A percentile compares a stretch with the other conserved stretches of the same genome.
phyloP scores from a whole-genome alignment of 208 protist genomes.

The Crithidia sp. region DNA sequence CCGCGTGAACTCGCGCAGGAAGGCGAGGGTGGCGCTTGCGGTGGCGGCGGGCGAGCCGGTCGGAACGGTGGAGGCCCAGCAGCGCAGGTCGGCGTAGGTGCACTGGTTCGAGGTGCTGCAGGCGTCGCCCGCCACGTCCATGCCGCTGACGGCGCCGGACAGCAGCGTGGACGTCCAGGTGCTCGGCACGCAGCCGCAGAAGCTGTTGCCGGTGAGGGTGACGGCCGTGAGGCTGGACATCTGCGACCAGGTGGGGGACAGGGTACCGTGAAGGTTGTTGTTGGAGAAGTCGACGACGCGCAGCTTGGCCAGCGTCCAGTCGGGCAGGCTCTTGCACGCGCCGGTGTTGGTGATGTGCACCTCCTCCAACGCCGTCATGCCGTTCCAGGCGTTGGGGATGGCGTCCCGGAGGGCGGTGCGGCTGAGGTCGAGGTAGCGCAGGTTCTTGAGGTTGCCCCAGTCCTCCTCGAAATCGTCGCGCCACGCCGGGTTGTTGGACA shows the following conservation, averaged over 20 bases:
- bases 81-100: too few relatives aligned
- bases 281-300: constrained; percentile 19
- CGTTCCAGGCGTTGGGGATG: constrained; percentile 12
- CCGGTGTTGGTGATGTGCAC: constrained; percentile 4
- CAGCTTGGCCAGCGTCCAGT: constrained; percentile 17
- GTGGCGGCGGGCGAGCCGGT: too few relatives aligned
- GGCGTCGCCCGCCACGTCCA: too few relatives aligned
- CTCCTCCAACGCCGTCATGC: constrained; percentile 2
- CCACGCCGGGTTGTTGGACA: constrained; percentile 21
- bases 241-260: constrained; percentile 10
- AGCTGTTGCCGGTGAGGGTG: too few relatives aligned
- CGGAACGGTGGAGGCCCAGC: too few relatives aligned
- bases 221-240: too few relatives aligned
- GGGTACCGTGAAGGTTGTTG: constrained; percentile 17
- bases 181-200: too few relatives aligned
- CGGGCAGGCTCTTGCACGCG: constrained; percentile 14
- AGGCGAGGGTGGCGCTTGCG: too few relatives aligned
- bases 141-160: too few relatives aligned
- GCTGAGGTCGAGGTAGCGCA: constrained; percentile 1
- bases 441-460: background rate
- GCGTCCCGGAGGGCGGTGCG: constrained; percentile 5
- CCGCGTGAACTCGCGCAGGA: too few relatives aligned
- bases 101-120: too few relatives aligned
- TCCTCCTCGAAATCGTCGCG: constrained; percentile 8
- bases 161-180: too few relatives aligned